phyloP scores from a whole-genome alignment of 139 green algal species.

The Tetradesmus obliquus region DNA sequence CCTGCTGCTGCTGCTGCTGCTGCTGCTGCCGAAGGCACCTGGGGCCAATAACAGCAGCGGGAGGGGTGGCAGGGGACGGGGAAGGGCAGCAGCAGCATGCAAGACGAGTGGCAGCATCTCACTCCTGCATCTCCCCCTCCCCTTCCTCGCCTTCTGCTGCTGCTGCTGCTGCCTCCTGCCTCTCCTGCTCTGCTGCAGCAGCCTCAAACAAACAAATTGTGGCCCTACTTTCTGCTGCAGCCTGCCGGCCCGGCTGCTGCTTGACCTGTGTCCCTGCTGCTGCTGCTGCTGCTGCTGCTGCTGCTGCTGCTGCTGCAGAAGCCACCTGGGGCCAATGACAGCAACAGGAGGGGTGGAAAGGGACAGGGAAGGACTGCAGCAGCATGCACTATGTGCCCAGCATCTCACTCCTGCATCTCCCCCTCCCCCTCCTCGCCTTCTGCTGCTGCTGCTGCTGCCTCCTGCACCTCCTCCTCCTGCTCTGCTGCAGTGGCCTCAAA shows the following conservation, averaged over 20 bases:
- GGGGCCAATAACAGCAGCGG: background rate
- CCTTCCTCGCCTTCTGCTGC: background rate
- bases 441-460: background rate
- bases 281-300: background rate
- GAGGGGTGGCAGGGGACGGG: too few species aligned
- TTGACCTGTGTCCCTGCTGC: background rate
- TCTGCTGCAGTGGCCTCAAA: background rate
- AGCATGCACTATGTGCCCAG: background rate
- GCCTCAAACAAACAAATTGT: background rate
- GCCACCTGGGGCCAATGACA: too few species aligned
- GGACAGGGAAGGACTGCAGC: too few species aligned
- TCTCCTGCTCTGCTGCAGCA: background rate
- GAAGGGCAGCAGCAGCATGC: background rate
- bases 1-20: background rate
- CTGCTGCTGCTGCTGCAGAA: background rate
- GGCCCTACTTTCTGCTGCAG: too few species aligned
- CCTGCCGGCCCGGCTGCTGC: background rate
- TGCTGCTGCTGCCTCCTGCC: background rate
- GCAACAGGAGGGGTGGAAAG: too few species aligned
- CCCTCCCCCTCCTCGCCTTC: background rate
- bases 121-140: background rate
- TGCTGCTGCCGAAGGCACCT: background rate
- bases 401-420: slow-evolving; percentile 15
- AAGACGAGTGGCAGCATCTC: background rate
- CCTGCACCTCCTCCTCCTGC: background rate